A percentile compares a stretch with the other conserved stretches of the same genome.
Evolutionary conservation across 169 alveolate genomes (phyloP).

Genomic region (Hammondia hammondi): DNA sequence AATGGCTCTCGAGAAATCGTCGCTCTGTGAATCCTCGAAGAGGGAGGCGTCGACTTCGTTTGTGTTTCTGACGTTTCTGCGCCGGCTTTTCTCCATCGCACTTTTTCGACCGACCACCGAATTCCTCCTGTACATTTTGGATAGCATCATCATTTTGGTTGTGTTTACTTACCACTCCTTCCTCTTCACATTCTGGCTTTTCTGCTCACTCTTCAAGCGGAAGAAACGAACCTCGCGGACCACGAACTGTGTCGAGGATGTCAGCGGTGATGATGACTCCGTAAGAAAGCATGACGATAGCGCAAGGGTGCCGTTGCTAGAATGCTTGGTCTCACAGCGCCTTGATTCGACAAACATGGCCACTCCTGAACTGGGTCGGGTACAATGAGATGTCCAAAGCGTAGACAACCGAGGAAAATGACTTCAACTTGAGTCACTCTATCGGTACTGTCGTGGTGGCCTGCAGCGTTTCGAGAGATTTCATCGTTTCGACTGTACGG

Average conservation of each 20-base stretch:
- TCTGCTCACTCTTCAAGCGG: background rate
- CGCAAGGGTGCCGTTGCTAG: background rate
- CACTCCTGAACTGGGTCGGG: too few species aligned
- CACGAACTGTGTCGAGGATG: background rate
- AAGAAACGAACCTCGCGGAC: background rate
- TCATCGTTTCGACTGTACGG: too few species aligned
- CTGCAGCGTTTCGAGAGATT: too few species aligned
- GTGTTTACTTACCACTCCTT: background rate
- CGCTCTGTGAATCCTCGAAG: background rate
- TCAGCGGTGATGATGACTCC: background rate
- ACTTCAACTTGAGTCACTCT: too few species aligned
- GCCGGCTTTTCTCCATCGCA: background rate
- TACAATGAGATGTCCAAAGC: too few species aligned
- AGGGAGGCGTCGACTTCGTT: background rate
- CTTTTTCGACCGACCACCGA: background rate
- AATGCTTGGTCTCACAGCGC: too few species aligned
- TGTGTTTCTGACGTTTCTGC: background rate
- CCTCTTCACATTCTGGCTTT: background rate
- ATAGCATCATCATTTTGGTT: background rate
- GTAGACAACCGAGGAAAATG: too few species aligned
- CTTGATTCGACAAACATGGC: too few species aligned
- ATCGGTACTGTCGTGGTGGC: too few species aligned
- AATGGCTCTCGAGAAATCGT: background rate
- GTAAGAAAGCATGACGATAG: background rate
- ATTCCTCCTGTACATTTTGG: background rate